phyloP scores from a whole-genome alignment of 805 yeast genomes.

The Kluyveromyces dobzhanskii region DNA sequence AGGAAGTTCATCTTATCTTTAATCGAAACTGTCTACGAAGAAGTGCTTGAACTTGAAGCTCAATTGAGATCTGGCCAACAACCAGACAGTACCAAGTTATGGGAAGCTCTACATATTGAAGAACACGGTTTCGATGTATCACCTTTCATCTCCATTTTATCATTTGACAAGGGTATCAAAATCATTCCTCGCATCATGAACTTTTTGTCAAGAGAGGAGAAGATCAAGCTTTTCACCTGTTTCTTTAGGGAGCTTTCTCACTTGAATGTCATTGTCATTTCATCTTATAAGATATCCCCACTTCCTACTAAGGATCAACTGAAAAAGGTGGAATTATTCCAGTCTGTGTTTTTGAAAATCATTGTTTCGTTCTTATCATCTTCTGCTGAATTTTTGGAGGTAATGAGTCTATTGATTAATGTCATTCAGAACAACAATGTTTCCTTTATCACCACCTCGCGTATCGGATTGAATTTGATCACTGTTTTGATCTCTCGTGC shows the following conservation, averaged over 20 bases:
- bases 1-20: conserved; percentile 52
- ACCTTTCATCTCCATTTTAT: conserved; percentile 76
- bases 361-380: conserved; percentile 70
- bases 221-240: conserved; percentile 66
- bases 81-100: conserved; percentile 43
- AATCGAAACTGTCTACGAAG: conserved; percentile 71
- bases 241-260: conserved; percentile 74
- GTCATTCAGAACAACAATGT: conserved; percentile 65
- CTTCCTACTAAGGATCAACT: conserved; percentile 44
- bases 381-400: conserved; percentile 71
- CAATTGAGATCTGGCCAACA: conserved; percentile 49
- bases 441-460: conserved; percentile 45
- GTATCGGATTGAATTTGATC: conserved; percentile 76
- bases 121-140: conserved; percentile 52
- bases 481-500: conserved; percentile 90
- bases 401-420: conserved; percentile 65
- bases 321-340: conserved; percentile 68
- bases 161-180: conserved; percentile 82
- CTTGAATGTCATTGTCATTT: conserved; percentile 66
- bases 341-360: conserved; percentile 72
- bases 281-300: conserved; percentile 64
- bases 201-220: conserved; percentile 67
- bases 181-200: conserved; percentile 83
- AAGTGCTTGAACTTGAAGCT: conserved; percentile 73
- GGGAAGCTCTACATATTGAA: conserved; percentile 72